phyloP scores from a whole-genome alignment of 345 rosid species.

The Rhodamnia rubescens region DNA sequence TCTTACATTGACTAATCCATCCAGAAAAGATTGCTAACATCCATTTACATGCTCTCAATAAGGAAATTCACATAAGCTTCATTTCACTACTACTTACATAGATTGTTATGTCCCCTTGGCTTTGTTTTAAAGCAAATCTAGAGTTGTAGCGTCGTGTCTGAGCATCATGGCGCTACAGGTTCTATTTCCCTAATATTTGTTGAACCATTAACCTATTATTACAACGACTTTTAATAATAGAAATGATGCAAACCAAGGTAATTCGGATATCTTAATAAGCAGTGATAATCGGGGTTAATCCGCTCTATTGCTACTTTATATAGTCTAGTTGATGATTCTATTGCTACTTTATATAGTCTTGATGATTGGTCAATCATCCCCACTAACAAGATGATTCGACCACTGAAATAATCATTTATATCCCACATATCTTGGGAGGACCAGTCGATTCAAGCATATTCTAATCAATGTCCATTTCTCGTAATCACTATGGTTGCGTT shows the following conservation, averaged over 20 bases:
- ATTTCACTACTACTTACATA: too few species aligned
- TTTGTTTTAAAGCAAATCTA: too few species aligned
- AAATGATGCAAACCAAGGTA: too few species aligned
- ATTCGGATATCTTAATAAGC: not conserved
- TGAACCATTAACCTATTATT: too few species aligned
- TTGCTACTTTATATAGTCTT: not conserved
- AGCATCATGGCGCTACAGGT: too few species aligned
- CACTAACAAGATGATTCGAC: not conserved
- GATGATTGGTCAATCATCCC: not conserved
- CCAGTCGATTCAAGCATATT: accelerated
- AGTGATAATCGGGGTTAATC: not conserved
- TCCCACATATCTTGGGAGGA: accelerated
- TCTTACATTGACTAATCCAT: not conserved
- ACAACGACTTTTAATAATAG: too few species aligned
- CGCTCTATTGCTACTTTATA: too few species aligned
- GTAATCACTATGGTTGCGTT: not conserved
- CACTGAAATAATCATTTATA: not conserved
- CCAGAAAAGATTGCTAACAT: not conserved
- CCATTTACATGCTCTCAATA: not conserved
- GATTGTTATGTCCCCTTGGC: too few species aligned
- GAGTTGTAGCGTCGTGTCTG: too few species aligned
- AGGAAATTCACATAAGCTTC: not conserved
- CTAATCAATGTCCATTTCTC: not conserved
- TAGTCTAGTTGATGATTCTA: too few species aligned
- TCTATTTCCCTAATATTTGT: too few species aligned